Evolutionary conservation across 108 stramenopile species (phyloP).

Genomic region (Nannochloropsis salina): DNA sequence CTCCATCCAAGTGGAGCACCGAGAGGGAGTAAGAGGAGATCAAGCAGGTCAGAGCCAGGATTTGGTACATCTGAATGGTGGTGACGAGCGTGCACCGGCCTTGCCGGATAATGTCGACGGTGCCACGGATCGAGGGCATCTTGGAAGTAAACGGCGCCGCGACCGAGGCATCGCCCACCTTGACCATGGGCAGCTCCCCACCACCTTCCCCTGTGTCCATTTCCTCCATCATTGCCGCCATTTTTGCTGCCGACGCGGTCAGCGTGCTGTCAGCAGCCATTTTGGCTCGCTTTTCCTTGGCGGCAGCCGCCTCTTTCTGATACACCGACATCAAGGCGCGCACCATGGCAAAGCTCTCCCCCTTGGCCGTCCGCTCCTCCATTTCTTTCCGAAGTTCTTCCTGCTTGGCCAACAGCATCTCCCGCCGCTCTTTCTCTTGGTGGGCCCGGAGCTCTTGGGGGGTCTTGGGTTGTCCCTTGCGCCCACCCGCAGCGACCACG

Average conservation of each 20-base stretch:
- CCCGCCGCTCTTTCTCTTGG: slow-evolving; percentile 33
- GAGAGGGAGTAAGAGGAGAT: slow-evolving; percentile 93
- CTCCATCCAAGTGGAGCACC: slow-evolving; percentile 90
- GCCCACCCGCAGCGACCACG: slow-evolving; percentile 2
- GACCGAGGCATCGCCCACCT: slow-evolving; percentile 90
- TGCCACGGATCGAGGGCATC: slow-evolving; percentile 88
- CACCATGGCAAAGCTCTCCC: slow-evolving; percentile 48
- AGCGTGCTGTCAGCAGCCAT: neutral
- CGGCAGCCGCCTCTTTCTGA: neutral
- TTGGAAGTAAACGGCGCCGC: slow-evolving; percentile 94
- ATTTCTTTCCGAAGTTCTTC: slow-evolving; percentile 47
- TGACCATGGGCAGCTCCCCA: slow-evolving; percentile 68
- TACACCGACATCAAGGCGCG: slow-evolving; percentile 32
- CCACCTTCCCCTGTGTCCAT: slow-evolving; percentile 56
- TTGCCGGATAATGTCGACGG: slow-evolving; percentile 91
- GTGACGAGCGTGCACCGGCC: slow-evolving; percentile 81
- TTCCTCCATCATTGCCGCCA: slow-evolving; percentile 55
- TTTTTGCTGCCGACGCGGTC: slow-evolving; percentile 41
- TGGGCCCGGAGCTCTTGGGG: slow-evolving; percentile 30
- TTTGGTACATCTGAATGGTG: slow-evolving; percentile 66
- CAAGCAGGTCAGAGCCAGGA: slow-evolving; percentile 87
- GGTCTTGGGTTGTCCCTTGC: slow-evolving; percentile 32
- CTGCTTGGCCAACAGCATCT: slow-evolving; percentile 38
- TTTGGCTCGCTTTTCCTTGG: neutral
- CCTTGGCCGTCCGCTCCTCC: slow-evolving; percentile 43